Base-by-base conservation (phyloP, 108 stramenopile genomes). In the Pseudonitzschia multistriata region DNA sequence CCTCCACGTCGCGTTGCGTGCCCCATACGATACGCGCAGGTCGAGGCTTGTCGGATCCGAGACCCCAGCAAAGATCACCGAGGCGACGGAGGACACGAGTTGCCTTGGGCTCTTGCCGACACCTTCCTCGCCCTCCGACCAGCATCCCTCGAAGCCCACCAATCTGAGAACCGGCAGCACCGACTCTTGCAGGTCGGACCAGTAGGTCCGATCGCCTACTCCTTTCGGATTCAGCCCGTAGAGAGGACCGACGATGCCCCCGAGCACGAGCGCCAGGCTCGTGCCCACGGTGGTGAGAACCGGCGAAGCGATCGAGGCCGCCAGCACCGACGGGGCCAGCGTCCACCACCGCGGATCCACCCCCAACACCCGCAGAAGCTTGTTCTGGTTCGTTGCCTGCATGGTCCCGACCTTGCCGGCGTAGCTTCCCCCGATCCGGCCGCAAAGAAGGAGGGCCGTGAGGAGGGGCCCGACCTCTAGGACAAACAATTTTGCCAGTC, bases 391-490 rank as follows among this genome's bases (percentile, higher is more conserved):
- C 25, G 91, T 88, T 0, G 88, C 84, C 49, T 90, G 85, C 82
- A 92, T 84, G 8, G 88, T 89, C 5, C 88, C 91, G 21, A 89
- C 80, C 63, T 90, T 85, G 1, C 91, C 91, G 5, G 88, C 82
- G 75, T 92, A 92, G 45, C 77, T 74, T 49, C 91, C 91, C 19
- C 91, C 91, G 40, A 92, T 87, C 27, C 91, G 74, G 28, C 91
- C 91, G 67, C 86, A 88, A 4, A 92, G 69, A 28, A 92, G 65
- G 34, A 92, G 49, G 3, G 88, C 83, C 39, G 91, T 89, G 49
- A 92, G 76, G 24, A 92, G 74, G 1, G 91, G 91, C 5, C 91
- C 91, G 30, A 92, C 81, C 62, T 92, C 91, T 72, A 92, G 71
- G 3, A 88, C 85, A 68, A 92, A 92, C 24, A 92, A 62, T 62